phyloP scores from a whole-genome alignment of 441 rosid species.

The Pelargonium citronellum region DNA sequence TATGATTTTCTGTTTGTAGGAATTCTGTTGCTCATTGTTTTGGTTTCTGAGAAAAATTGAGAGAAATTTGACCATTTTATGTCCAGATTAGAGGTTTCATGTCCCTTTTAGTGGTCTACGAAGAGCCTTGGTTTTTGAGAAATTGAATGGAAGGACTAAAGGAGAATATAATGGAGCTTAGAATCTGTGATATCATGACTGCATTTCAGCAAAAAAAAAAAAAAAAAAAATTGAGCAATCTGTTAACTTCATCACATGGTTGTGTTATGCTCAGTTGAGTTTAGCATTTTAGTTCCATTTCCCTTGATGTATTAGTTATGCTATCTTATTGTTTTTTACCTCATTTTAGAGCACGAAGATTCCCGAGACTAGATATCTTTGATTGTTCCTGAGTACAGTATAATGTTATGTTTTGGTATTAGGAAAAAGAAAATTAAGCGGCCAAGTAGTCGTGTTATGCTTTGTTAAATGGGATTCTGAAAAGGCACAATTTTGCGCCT shows the following conservation, averaged over 20 bases:
- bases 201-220: not conserved
- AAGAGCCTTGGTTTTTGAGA: not conserved
- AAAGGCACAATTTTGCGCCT: not conserved
- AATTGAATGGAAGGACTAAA: not conserved
- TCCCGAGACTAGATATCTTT: not conserved
- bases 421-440: not conserved
- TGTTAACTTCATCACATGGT: not conserved
- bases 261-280: conserved; percentile 1
- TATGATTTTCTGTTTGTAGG: conserved; percentile 1
- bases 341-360: not conserved
- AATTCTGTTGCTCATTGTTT: not conserved
- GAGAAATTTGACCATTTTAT: not conserved
- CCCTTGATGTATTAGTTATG: not conserved
- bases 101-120: not conserved
- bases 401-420: not conserved
- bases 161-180: not conserved
- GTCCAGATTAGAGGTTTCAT: not conserved
- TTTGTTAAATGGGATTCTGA: not conserved
- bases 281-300: conserved; percentile 5
- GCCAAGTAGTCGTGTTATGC: not conserved
- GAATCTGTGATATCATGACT: not conserved
- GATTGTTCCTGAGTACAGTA: not conserved
- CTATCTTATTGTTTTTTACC: not conserved
- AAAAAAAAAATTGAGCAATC: not conserved
- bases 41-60: not conserved